A percentile compares a stretch with the other conserved stretches of the same genome.
Conservation (phyloP, 2,329 filamentous ascomycete species). For the Epicoccum nigrum region DNA sequence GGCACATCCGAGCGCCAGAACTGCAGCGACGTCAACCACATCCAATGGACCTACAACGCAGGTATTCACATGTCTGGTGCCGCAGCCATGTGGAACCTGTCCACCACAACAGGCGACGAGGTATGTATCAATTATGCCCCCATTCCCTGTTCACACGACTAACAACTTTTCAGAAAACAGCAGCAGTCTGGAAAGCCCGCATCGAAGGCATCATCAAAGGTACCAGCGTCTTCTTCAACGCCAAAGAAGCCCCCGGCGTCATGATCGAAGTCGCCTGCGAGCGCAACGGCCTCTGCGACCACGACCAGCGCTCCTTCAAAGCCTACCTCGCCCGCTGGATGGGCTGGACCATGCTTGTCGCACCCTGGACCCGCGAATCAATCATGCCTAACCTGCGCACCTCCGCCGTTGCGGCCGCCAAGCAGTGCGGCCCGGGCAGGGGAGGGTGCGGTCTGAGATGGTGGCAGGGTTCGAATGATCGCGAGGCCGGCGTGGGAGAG, state of each 20-base stretch:
- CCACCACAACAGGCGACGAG: slow-evolving; percentile 40
- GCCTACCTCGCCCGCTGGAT: slow-evolving; percentile 51
- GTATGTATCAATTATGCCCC: slow-evolving; percentile 17
- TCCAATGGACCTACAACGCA: slow-evolving; percentile 55
- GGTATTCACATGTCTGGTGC: slow-evolving; percentile 53
- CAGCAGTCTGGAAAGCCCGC: slow-evolving; percentile 29
- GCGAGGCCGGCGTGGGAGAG: slow-evolving; percentile 60
- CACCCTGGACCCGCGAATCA: slow-evolving; percentile 40
- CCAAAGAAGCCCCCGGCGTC: slow-evolving; percentile 51
- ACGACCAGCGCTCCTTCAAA: slow-evolving; percentile 55
- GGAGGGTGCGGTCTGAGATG: slow-evolving; percentile 54
- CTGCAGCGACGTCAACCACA: slow-evolving; percentile 51
- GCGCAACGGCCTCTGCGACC: slow-evolving; percentile 50
- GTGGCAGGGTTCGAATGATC: slow-evolving; percentile 52
- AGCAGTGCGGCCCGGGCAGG: slow-evolving; percentile 59
- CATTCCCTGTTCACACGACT: background rate
- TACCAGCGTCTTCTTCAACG: slow-evolving; percentile 51
- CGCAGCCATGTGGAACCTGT: slow-evolving; percentile 55
- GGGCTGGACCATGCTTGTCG: slow-evolving; percentile 46
- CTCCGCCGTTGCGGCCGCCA: slow-evolving; percentile 62
- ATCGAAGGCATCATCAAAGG: slow-evolving; percentile 41
- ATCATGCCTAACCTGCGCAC: slow-evolving; percentile 59
- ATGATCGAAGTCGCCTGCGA: slow-evolving; percentile 58
- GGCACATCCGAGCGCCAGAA: slow-evolving; percentile 52
- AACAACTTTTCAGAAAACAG: slow-evolving; percentile 18